Conservation (phyloP, 2,329 filamentous ascomycete genomes). For the Pseudopyricularia javanii region DNA sequence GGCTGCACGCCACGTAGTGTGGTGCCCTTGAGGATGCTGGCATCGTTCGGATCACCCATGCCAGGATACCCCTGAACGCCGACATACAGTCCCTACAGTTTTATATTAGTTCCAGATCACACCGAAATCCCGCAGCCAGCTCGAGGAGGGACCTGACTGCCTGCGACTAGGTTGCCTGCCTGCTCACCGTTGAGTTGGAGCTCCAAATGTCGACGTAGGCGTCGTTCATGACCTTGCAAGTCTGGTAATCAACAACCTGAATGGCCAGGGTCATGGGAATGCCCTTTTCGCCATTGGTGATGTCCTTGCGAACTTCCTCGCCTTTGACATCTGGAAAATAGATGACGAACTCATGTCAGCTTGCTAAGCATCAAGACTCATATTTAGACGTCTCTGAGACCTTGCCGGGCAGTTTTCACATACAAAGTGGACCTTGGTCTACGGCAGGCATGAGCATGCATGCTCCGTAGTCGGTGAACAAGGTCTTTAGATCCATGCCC, state of each 20-base stretch:
- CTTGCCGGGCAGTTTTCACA: too few species aligned
- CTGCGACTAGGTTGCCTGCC: background rate
- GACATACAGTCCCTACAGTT: constrained; percentile 1
- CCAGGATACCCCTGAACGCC: constrained; percentile 7
- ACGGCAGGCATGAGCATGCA: constrained; percentile 33
- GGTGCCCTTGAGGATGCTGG: constrained; percentile 21
- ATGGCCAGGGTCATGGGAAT: constrained; percentile 28
- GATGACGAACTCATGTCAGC: background rate
- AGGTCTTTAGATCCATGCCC: constrained; percentile 16
- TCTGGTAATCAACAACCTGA: constrained; percentile 31
- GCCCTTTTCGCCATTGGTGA: constrained; percentile 23
- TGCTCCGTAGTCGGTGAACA: constrained; percentile 23
- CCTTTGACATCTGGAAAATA: too few species aligned
- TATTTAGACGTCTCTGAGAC: too few species aligned
- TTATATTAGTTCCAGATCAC: constrained; percentile 19
- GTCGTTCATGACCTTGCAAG: constrained; percentile 23
- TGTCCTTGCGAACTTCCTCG: constrained; percentile 25
- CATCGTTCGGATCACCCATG: constrained; percentile 19
- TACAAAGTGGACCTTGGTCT: constrained; percentile 34
- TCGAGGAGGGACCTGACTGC: too few species aligned
- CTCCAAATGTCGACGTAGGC: constrained; percentile 31
- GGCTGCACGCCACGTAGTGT: constrained; percentile 34
- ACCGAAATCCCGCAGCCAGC: constrained; percentile 38
- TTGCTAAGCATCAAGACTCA: too few species aligned
- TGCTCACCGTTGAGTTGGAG: constrained; percentile 31